Evolutionary conservation across 495 filamentous ascomycete species (phyloP).

Genomic region (Apodospora peruviana): DNA sequence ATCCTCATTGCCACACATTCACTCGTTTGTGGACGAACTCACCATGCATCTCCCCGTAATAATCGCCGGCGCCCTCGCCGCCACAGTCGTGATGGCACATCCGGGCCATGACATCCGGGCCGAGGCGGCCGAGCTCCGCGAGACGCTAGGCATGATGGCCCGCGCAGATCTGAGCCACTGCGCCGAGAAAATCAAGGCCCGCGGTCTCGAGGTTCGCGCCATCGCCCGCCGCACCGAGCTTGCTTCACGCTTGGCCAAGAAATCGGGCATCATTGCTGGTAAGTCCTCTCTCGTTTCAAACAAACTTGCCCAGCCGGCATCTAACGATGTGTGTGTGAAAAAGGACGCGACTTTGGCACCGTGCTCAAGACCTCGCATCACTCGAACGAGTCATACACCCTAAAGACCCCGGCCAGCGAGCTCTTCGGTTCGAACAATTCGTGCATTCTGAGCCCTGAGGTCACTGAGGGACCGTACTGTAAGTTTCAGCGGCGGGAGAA

Average conservation of each 20-base stretch:
- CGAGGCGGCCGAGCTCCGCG: conserved; percentile 41
- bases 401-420: conserved; percentile 5
- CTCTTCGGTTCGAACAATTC: conserved; percentile 47
- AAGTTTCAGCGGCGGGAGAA: too few species aligned
- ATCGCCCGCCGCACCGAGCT: conserved; percentile 37
- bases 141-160: conserved; percentile 31
- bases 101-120: conserved; percentile 44
- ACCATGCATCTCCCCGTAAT: conserved; percentile 15
- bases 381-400: conserved; percentile 6
- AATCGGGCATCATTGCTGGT: not conserved
- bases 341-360: conserved; percentile 34
- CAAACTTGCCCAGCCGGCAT: too few species aligned
- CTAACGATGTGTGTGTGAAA: too few species aligned
- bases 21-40: too few species aligned
- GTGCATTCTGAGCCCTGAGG: conserved; percentile 49
- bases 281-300: not conserved
- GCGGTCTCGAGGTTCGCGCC: conserved; percentile 40
- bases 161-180: conserved; percentile 43
- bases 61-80: conserved; percentile 10
- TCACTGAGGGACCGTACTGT: conserved; percentile 45
- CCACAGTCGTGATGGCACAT: conserved; percentile 28
- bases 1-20: too few species aligned
- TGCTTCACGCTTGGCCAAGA: conserved; percentile 15
- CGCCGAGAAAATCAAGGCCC: conserved; percentile 42
- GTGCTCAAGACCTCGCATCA: conserved; percentile 6